Conservation (phyloP, 306 rosid genomes). For the Casuarina equisetifolia region DNA sequence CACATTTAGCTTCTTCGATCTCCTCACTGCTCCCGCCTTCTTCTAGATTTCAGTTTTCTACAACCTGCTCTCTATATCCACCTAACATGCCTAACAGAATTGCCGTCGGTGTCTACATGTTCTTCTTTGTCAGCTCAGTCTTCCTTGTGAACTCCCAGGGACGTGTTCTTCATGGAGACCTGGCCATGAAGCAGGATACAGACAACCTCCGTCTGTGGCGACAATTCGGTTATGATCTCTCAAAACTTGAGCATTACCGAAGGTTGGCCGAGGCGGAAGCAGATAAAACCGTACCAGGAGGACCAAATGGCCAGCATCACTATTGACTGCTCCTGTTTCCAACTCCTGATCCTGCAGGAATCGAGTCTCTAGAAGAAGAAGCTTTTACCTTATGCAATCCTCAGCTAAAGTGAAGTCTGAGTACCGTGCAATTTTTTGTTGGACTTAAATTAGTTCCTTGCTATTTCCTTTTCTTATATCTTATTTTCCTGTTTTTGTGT, state of each 20-base stretch:
- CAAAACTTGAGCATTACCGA: neutral
- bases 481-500: no score
- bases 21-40: neutral
- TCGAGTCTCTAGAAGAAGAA: no score
- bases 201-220: neutral
- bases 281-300: neutral
- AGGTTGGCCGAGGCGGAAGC: neutral
- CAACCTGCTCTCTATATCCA: neutral
- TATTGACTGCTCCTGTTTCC: neutral
- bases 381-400: no score
- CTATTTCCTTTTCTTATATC: no score
- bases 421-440: no score
- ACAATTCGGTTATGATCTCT: neutral
- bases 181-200: neutral
- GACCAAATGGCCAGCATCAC: neutral
- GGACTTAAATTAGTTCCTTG: no score
- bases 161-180: neutral
- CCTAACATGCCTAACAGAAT: neutral
- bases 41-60: neutral
- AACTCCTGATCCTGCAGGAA: neutral
- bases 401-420: no score
- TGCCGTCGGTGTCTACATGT: neutral
- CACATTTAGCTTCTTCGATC: constrained; percentile 10
- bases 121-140: neutral
- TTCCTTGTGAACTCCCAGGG: neutral